Evolutionary conservation across 2,329 filamentous ascomycete species (phyloP).

Genomic region (Bipolaris gigantea): DNA sequence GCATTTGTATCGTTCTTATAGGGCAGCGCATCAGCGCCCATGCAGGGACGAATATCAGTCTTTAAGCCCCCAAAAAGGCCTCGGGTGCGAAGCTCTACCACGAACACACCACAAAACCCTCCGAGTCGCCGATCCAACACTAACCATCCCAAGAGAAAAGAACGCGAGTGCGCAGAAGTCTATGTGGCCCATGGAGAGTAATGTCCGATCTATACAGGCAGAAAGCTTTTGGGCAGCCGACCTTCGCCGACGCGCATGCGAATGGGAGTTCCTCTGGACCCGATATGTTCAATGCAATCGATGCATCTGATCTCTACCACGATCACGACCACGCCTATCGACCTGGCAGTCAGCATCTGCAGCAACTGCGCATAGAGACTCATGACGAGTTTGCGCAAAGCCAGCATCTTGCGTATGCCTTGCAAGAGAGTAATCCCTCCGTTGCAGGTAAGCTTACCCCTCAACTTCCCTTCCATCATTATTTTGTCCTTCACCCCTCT

Average conservation of each 20-base stretch:
- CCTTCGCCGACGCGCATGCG: conserved; percentile 42
- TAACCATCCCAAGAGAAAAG: conserved; percentile 6
- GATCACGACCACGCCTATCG: conserved; percentile 31
- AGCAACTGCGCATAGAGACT: conserved; percentile 16
- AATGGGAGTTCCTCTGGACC: conserved; percentile 47
- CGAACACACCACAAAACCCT: conserved; percentile 15
- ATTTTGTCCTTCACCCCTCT: conserved; percentile 7
- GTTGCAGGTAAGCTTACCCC: conserved; percentile 27
- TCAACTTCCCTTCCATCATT: conserved; percentile 4
- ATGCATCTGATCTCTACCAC: conserved; percentile 32
- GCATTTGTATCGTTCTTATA: conserved; percentile 32
- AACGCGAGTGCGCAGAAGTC: conserved; percentile 13
- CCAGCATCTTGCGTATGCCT: conserved; percentile 24
- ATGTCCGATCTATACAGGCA: conserved; percentile 40
- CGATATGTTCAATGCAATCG: conserved; percentile 38
- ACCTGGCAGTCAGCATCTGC: conserved; percentile 19
- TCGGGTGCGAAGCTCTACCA: conserved; percentile 20
- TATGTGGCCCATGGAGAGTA: conserved; percentile 42
- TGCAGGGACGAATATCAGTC: conserved; percentile 28
- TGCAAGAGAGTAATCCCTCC: conserved; percentile 25
- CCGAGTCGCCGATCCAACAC: conserved; percentile 1
- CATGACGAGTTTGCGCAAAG: conserved; percentile 22
- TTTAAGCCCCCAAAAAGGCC: conserved; percentile 17
- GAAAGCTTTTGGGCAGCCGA: conserved; percentile 42
- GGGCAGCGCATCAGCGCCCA: conserved; percentile 30